Evolutionary conservation across 2,329 filamentous ascomycete genomes (phyloP).

Genomic region (Calonectria ilicicola): DNA sequence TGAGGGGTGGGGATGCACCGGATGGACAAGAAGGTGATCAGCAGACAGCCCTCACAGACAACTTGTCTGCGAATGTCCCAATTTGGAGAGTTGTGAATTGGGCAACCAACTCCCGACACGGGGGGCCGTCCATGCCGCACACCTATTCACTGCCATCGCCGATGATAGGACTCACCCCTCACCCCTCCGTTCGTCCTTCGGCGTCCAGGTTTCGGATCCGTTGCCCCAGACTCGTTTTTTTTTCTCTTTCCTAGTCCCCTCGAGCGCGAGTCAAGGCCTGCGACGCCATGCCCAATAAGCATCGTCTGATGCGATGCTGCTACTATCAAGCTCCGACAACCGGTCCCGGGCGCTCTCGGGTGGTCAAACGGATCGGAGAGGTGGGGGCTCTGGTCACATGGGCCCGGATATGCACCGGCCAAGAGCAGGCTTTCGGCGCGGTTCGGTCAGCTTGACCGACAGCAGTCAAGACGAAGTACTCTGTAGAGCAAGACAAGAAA

Average conservation of each 20-base stretch:
- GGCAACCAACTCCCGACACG: background rate
- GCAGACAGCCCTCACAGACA: conserved; percentile 11
- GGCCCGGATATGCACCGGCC: conserved; percentile 16
- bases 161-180: background rate
- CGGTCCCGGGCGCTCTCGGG: conserved; percentile 9
- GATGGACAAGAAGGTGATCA: background rate
- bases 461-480: background rate
- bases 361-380: background rate
- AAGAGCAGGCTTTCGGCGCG: background rate
- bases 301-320: background rate
- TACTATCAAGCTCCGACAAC: conserved; percentile 4
- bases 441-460: conserved; percentile 18
- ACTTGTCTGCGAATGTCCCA: background rate
- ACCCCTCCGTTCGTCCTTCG: conserved; percentile 5
- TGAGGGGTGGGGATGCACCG: background rate
- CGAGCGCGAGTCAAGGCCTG: conserved; percentile 6
- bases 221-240: background rate
- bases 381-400: conserved; percentile 7
- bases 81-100: background rate
- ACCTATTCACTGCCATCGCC: background rate
- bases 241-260: background rate
- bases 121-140: background rate
- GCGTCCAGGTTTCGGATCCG: background rate
- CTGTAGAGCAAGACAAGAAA: background rate
- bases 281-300: background rate